Conservation (phyloP, 129 eudicot species). For the Pseudognaphalium luteoalbum region DNA sequence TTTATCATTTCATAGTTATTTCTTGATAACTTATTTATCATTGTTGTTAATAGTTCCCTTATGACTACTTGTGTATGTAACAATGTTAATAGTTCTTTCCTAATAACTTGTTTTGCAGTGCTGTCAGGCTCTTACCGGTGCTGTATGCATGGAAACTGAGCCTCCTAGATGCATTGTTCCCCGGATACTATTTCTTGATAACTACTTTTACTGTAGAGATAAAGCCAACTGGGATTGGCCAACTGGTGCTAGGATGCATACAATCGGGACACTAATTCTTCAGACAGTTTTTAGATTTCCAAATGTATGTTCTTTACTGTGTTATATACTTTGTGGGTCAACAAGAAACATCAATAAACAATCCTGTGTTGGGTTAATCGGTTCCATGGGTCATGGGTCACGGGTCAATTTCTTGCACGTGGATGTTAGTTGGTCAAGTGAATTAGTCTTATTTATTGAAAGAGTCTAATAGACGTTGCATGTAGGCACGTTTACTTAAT, state of each 20-base stretch:
- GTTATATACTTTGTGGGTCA: no score
- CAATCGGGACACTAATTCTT: slow-evolving; percentile 85
- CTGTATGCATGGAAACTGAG: slow-evolving; percentile 62
- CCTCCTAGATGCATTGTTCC: slow-evolving; percentile 73
- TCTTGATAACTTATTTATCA: not conserved
- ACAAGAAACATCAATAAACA: not conserved
- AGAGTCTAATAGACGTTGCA: no score
- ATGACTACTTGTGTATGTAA: not conserved
- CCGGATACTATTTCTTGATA: slow-evolving; percentile 69
- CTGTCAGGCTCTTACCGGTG: slow-evolving; percentile 83
- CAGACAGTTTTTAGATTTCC: slow-evolving; percentile 73
- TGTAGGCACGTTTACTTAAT: no score
- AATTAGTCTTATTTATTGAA: no score
- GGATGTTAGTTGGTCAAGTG: no score
- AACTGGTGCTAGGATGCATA: slow-evolving; percentile 61
- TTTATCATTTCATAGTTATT: not conserved
- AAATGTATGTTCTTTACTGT: slow-evolving; percentile 46
- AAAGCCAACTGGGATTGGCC: slow-evolving; percentile 89
- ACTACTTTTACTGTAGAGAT: slow-evolving; percentile 61
- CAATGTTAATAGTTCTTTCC: not conserved
- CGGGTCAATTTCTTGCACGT: no score
- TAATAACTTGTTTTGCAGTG: slow-evolving; percentile 48
- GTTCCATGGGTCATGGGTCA: no score
- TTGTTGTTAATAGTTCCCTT: not conserved
- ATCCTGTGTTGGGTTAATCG: no score